Percentiles rank a stretch among this genome's conserved stretches.
Evolutionary conservation across 805 yeast genomes (phyloP).

Genomic region (Starmerella scarabaei): DNA sequence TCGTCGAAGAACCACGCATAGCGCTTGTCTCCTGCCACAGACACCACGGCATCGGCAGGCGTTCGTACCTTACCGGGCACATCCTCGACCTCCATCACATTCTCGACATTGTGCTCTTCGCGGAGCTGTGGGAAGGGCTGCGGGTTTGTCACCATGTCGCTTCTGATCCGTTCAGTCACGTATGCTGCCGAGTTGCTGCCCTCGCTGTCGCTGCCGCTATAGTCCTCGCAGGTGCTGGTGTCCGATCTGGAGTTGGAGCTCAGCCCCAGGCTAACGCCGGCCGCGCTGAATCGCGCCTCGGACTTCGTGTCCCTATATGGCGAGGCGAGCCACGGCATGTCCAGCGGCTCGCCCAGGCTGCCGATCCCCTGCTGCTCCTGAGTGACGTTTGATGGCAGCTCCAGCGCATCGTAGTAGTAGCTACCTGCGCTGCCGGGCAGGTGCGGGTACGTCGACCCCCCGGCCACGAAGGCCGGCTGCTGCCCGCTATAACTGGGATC

Average conservation of each 20-base stretch:
- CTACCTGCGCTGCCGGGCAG: too few species aligned
- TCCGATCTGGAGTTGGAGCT: not conserved
- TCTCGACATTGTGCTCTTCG: not conserved
- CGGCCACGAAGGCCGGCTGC: too few species aligned
- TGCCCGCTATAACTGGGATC: too few species aligned
- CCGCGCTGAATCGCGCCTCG: conserved; percentile 1
- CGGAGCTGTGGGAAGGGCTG: conserved; percentile 1
- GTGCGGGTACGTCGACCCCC: too few species aligned
- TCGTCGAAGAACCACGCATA: conserved; percentile 26
- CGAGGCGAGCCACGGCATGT: too few species aligned
- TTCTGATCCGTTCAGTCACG: conserved; percentile 4
- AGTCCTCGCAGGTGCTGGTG: not conserved
- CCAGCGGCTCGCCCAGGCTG: too few species aligned
- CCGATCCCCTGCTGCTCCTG: too few species aligned
- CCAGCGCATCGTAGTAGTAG: too few species aligned
- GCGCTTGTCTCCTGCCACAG: conserved; percentile 9
- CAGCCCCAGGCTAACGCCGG: conserved; percentile 5
- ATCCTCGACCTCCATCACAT: not conserved
- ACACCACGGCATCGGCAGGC: not conserved
- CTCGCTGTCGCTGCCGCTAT: conserved; percentile 1
- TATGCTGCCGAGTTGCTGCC: not conserved
- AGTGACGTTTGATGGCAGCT: too few species aligned
- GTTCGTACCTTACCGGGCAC: not conserved
- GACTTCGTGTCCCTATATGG: too few species aligned
- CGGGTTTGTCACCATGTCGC: conserved; percentile 5